A percentile compares a stretch with the other conserved stretches of the same genome.
Evolutionary conservation across 2,329 filamentous ascomycete genomes (phyloP).

Genomic region (Phaeoacremonium minimum): DNA sequence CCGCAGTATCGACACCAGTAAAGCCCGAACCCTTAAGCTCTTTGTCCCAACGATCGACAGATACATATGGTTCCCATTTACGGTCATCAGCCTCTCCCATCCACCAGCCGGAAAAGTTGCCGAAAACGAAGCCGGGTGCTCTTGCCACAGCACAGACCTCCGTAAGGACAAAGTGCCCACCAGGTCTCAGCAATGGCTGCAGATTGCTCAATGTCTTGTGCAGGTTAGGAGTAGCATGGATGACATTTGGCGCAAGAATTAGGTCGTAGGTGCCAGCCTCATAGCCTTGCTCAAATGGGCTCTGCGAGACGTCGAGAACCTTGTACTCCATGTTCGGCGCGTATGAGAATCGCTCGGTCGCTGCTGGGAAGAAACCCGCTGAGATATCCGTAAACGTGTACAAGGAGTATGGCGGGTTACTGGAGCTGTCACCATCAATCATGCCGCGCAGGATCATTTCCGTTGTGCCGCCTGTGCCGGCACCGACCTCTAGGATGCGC

Average conservation of each 20-base stretch:
- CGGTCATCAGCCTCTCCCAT: neutral
- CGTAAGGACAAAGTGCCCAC: constrained; percentile 5
- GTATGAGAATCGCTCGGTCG: constrained; percentile 8
- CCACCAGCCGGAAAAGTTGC: constrained; percentile 2
- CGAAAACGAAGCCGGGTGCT: constrained; percentile 4
- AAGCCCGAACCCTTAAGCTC: constrained; percentile 4
- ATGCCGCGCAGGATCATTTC: constrained; percentile 9
- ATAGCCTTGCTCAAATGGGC: constrained; percentile 10
- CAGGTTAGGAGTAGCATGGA: constrained; percentile 10
- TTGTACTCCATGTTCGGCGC: constrained; percentile 8
- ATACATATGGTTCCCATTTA: constrained; percentile 1
- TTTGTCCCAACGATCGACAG: constrained; percentile 1
- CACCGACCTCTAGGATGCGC: constrained; percentile 33
- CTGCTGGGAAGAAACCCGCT: constrained; percentile 12
- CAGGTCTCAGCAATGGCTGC: constrained; percentile 6
- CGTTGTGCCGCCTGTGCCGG: constrained; percentile 36
- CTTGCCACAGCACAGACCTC: constrained; percentile 4
- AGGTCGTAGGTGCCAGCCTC: constrained; percentile 8
- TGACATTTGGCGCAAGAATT: constrained; percentile 11
- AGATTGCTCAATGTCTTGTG: constrained; percentile 8
- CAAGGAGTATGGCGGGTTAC: constrained; percentile 4
- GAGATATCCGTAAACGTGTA: constrained; percentile 17
- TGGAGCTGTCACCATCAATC: neutral
- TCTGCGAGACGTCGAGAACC: constrained; percentile 9
- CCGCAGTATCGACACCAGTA: neutral